Evolutionary conservation across 257 asterid genomes (phyloP).

Genomic region (Scutellaria minor): DNA sequence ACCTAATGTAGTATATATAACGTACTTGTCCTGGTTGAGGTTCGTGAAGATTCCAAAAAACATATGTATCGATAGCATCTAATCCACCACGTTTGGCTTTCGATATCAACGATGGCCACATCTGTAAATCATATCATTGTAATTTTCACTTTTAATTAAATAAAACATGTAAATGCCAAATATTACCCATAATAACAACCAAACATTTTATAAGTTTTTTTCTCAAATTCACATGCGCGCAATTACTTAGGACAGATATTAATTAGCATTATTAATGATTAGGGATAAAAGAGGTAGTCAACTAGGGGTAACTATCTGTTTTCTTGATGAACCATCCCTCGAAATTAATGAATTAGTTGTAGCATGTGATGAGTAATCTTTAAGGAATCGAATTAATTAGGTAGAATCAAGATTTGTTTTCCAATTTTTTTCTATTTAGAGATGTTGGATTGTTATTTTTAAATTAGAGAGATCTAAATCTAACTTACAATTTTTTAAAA

Average conservation of each 20-base stretch:
- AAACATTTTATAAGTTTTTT: background rate
- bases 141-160: background rate
- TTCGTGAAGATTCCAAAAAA: conserved; percentile 89
- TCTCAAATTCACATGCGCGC: background rate
- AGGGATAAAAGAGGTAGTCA: background rate
- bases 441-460: no score
- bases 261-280: conserved; percentile 4
- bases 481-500: no score
- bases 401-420: no score
- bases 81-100: conserved; percentile 83
- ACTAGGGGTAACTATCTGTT: background rate
- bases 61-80: conserved; percentile 76
- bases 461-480: no score
- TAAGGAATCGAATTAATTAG: background rate
- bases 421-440: no score
- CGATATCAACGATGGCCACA: conserved; percentile 80
- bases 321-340: background rate
- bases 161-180: no score
- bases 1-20: background rate
- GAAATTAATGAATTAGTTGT: background rate
- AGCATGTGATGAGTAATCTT: background rate
- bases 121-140: conserved; percentile 45
- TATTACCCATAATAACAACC: background rate
- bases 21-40: conserved; percentile 68
- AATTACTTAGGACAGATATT: background rate